Conservation (phyloP, 441 rosid genomes). For the Omphalea diandra region DNA sequence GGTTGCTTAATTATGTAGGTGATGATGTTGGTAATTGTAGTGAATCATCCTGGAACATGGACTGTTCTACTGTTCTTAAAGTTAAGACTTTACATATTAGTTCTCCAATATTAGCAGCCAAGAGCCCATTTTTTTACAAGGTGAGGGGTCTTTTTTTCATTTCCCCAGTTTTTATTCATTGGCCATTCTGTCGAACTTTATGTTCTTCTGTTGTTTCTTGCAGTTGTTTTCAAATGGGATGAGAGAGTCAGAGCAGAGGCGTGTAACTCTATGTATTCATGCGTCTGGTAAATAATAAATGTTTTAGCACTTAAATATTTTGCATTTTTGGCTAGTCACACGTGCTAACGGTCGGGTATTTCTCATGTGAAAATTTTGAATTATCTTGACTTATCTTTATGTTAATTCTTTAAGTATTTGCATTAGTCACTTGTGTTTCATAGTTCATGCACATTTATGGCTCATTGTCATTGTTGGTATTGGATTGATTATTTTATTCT, state of each 20-base stretch:
- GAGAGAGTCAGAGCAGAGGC: constrained; percentile 85
- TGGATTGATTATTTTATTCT: neutral
- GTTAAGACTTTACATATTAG: constrained; percentile 65
- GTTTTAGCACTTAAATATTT: neutral
- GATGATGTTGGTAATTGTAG: constrained; percentile 36
- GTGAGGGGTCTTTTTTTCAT: constrained; percentile 28
- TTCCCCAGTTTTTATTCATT: constrained; percentile 7
- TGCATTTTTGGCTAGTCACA: neutral
- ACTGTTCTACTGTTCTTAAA: constrained; percentile 41
- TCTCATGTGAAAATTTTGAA: neutral
- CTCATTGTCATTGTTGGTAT: neutral
- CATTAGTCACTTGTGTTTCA: neutral
- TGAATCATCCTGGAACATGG: constrained; percentile 48
- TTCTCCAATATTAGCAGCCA: constrained; percentile 77
- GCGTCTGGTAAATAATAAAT: constrained; percentile 69
- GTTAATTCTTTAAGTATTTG: neutral
- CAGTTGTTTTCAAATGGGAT: constrained; percentile 94
- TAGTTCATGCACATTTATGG: neutral
- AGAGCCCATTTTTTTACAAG: constrained; percentile 79
- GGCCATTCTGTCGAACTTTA: neutral
- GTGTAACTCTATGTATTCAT: constrained; percentile 66
- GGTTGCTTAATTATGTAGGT: constrained; percentile 29
- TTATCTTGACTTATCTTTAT: neutral
- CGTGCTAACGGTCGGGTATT: neutral
- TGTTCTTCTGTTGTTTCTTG: constrained; percentile 12